Conservation (phyloP, 148 eudicot genomes). For the Bassia scoparia region DNA sequence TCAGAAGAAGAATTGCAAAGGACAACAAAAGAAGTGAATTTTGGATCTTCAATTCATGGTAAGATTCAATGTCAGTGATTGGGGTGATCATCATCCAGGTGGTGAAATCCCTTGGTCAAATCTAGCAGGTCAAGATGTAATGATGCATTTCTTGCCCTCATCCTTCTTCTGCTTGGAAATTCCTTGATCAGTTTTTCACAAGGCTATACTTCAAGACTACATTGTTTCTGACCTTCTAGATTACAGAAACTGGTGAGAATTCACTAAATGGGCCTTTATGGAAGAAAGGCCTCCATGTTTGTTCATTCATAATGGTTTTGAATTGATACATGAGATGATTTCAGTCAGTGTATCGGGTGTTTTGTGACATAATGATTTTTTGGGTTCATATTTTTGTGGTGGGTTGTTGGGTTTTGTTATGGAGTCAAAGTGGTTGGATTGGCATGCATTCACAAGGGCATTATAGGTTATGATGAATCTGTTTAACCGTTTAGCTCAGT, state of each 20-base stretch:
- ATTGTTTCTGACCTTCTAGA: constrained; percentile 46
- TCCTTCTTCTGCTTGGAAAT: constrained; percentile 44
- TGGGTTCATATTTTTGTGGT: constrained; percentile 42
- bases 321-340: constrained; percentile 22
- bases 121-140: constrained; percentile 56
- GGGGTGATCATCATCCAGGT: constrained; percentile 52
- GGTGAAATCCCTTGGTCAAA: constrained; percentile 42
- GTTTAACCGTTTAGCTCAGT: constrained; percentile 32
- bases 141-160: constrained; percentile 56
- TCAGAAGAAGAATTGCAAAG: constrained; percentile 36
- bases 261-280: constrained; percentile 49
- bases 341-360: constrained; percentile 37
- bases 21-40: constrained; percentile 47
- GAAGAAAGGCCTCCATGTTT: constrained; percentile 44
- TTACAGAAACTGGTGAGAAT: constrained; percentile 42
- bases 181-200: constrained; percentile 41
- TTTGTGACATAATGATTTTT: constrained; percentile 19
- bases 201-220: constrained; percentile 41
- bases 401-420: constrained; percentile 41
- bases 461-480: constrained; percentile 39
- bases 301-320: constrained; percentile 20
- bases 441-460: constrained; percentile 69
- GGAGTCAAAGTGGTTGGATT: constrained; percentile 62
- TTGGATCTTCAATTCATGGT: constrained; percentile 60
- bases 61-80: constrained; percentile 50